phyloP scores from a whole-genome alignment of 208 protist species.

The Herpetomonas tarakana region DNA sequence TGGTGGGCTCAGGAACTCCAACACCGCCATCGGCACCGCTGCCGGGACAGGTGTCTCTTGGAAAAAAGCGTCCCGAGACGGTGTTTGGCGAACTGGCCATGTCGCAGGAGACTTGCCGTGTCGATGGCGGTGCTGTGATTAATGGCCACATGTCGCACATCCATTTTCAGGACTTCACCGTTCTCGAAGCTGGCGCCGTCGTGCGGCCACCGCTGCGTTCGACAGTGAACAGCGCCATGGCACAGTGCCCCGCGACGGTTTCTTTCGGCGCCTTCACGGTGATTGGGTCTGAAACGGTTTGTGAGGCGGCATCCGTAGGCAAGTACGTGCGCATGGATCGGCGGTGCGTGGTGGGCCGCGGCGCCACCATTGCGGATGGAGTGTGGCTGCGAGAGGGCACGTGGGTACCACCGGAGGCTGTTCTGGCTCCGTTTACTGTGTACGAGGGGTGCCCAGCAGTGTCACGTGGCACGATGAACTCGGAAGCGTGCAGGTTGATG shows the following conservation, averaged over 20 bases:
- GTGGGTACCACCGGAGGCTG: slow-evolving; percentile 44
- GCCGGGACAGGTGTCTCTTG: too few species aligned
- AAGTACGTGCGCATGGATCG: slow-evolving; percentile 57
- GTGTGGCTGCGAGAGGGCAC: slow-evolving; percentile 51
- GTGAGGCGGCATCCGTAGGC: slow-evolving; percentile 51
- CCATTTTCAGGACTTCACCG: slow-evolving; percentile 24
- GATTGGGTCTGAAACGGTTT: slow-evolving; percentile 48
- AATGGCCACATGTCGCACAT: slow-evolving; percentile 34
- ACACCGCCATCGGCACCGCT: slow-evolving; percentile 2
- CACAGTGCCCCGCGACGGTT: slow-evolving; percentile 23
- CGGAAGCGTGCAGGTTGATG: slow-evolving; percentile 29
- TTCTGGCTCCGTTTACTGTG: slow-evolving; percentile 53
- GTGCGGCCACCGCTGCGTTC: slow-evolving; percentile 47
- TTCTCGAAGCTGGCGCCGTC: slow-evolving; percentile 32
- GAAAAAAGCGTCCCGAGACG: background rate
- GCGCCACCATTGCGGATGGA: slow-evolving; percentile 46
- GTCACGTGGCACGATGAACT: slow-evolving; percentile 31
- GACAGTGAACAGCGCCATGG: slow-evolving; percentile 30
- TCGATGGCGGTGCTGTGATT: slow-evolving; percentile 20
- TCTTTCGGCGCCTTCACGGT: slow-evolving; percentile 36
- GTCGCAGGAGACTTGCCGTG: background rate
- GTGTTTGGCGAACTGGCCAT: background rate
- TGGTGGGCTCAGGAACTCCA: slow-evolving; percentile 27
- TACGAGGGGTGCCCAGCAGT: slow-evolving; percentile 50
- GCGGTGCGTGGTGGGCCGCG: slow-evolving; percentile 47